phyloP scores from a whole-genome alignment of 805 yeast species.

The Kuraishia capsulata region DNA sequence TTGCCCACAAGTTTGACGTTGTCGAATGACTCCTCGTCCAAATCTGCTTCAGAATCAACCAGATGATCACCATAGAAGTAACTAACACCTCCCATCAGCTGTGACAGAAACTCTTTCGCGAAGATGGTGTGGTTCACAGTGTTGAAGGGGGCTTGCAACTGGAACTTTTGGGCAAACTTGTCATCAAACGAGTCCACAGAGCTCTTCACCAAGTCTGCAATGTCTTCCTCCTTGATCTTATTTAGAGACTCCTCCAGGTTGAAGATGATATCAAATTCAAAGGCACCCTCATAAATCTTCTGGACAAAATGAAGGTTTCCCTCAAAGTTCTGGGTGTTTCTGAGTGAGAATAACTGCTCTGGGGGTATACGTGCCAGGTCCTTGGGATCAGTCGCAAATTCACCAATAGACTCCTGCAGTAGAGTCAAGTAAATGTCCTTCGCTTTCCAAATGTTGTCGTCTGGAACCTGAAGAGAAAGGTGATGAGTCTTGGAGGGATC shows the following conservation, averaged over 20 bases:
- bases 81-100: constrained; percentile 83
- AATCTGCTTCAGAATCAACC: constrained; percentile 63
- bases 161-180: constrained; percentile 43
- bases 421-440: constrained; percentile 64
- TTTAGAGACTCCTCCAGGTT: constrained; percentile 36
- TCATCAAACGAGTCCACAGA: constrained; percentile 32
- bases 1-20: constrained; percentile 36
- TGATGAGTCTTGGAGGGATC: constrained; percentile 61
- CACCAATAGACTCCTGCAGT: constrained; percentile 58
- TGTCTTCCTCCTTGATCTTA: constrained; percentile 25
- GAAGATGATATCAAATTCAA: constrained; percentile 66
- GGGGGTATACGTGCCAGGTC: constrained; percentile 28
- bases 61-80: constrained; percentile 78
- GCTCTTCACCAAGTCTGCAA: constrained; percentile 24
- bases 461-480: constrained; percentile 61
- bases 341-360: constrained; percentile 40
- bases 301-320: constrained; percentile 82
- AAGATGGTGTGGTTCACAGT: constrained; percentile 35
- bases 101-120: constrained; percentile 74
- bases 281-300: constrained; percentile 61
- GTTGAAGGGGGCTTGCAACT: constrained; percentile 46
- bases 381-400: constrained; percentile 17
- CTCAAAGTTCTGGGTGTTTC: constrained; percentile 48
- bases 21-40: constrained; percentile 64
- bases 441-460: constrained; percentile 68